Evolutionary conservation across 2,329 filamentous ascomycete species (phyloP), one percentile per base, ranked within the genome.

Genomic region (Neofusicoccum kwambonambiense): DNA sequence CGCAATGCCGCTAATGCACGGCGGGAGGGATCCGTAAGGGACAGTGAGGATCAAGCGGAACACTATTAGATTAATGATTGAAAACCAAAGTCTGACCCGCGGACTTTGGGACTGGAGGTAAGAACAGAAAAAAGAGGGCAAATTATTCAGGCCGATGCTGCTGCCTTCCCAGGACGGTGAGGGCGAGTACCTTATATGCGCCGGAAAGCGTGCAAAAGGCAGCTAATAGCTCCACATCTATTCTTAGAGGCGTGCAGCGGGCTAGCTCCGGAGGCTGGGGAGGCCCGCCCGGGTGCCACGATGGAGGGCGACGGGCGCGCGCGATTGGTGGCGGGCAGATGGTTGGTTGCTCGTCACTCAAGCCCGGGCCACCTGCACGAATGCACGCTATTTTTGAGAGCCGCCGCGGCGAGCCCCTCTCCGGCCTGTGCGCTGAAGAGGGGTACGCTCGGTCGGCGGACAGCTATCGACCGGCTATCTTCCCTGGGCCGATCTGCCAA

Each of bases 181-280:
- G 74, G 73, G 72, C 72, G 74, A 72, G 76, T 79, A 79, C 76
- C 78, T 81, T 82, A 82, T 81, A 81, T 80, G 74, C 75, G 70
- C 78, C 74, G 66, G 68, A 73, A 74, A 69, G 65, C 70, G 72
- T 35, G 65, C n/a, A 72, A 78, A 75, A 74, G 67, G 71, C 69
- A 74, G 71, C 72, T 75, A 75, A 82, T 79, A 74, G 72, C 67
- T 68, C 71, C 73, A 69, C 69, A 77, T 80, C 81, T 83, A 83
- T 82, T 81, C 77, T 80, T 81, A 78, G 81, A 78, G 67, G 60
- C 15, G 41, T 62, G 66, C 39, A 68, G 66, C 47, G 65, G 64
- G 67, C 69, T 65, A 70, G 73, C 70, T 74, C 73, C 74, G 64
- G 69, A 67, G 70, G 66, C 65, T 67, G 68, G 63, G 67, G 70